phyloP scores from a whole-genome alignment of 2,329 filamentous ascomycete species.

The Aspergillus sp. region DNA sequence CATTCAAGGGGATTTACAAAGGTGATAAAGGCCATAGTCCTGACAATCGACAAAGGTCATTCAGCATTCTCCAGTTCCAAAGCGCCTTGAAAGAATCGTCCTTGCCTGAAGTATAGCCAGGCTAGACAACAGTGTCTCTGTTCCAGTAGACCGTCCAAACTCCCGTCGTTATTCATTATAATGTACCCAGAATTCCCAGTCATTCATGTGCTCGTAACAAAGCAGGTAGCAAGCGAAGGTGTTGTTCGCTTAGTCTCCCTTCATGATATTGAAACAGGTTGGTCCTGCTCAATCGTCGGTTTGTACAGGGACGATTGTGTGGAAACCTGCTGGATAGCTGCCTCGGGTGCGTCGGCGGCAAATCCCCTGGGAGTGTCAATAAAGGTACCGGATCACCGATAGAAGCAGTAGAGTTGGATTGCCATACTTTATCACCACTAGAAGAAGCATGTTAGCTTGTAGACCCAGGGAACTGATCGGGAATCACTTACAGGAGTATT shows the following conservation, averaged over 20 bases:
- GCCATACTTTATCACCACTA: constrained; percentile 50
- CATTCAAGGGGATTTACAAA: neutral
- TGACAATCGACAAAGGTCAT: constrained; percentile 4
- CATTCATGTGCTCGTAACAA: neutral
- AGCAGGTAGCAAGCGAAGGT: neutral
- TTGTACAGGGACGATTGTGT: constrained; percentile 64
- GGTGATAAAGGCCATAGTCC: neutral
- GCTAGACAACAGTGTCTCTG: constrained; percentile 1
- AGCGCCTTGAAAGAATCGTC: constrained; percentile 4
- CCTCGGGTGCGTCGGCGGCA: constrained; percentile 72
- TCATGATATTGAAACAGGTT: constrained; percentile 60
- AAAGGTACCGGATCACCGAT: constrained; percentile 10
- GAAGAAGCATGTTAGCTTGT: constrained; percentile 14
- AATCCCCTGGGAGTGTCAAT: constrained; percentile 65
- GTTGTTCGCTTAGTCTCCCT: neutral
- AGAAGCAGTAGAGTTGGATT: constrained; percentile 3
- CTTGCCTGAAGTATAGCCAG: neutral
- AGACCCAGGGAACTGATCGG: neutral
- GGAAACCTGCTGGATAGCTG: constrained; percentile 70
- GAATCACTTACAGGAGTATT: constrained; percentile 66
- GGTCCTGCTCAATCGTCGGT: constrained; percentile 76
- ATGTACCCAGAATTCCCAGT: neutral
- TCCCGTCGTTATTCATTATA: constrained; percentile 13
- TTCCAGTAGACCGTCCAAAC: neutral
- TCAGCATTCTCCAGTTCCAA: neutral